Conservation (phyloP, 2,329 filamentous ascomycete genomes). For the Microascus cirrosus region DNA sequence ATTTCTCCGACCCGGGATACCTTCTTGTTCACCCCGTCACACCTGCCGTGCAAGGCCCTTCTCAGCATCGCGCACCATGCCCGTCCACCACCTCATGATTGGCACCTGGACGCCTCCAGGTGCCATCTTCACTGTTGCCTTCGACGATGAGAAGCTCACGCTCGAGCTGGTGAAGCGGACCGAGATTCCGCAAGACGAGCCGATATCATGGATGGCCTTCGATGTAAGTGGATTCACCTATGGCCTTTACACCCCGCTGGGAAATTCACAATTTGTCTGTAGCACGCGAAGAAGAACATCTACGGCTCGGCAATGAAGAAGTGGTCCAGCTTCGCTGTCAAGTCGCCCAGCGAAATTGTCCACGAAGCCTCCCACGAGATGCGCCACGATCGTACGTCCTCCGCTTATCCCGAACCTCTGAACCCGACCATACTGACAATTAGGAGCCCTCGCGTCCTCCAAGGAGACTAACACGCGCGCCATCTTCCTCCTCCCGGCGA, state of each 20-base stretch:
- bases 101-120: slow-evolving; percentile 86
- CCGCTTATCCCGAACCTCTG: neutral
- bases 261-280: slow-evolving; percentile 1
- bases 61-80: slow-evolving; percentile 37
- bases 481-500: slow-evolving; percentile 76
- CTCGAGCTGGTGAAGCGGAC: slow-evolving; percentile 70
- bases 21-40: neutral
- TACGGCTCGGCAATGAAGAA: slow-evolving; percentile 92
- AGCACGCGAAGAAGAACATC: slow-evolving; percentile 74
- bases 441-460: slow-evolving; percentile 53
- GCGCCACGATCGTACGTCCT: slow-evolving; percentile 56
- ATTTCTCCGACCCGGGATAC: neutral
- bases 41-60: neutral
- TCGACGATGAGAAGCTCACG: slow-evolving; percentile 70
- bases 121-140: slow-evolving; percentile 80
- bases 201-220: slow-evolving; percentile 91
- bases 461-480: slow-evolving; percentile 71
- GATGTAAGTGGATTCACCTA: slow-evolving; percentile 43
- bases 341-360: slow-evolving; percentile 62
- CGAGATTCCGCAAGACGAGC: slow-evolving; percentile 69
- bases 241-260: too few relatives aligned
- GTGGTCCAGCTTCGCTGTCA: slow-evolving; percentile 73
- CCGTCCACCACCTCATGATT: slow-evolving; percentile 78
- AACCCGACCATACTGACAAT: slow-evolving; percentile 3
- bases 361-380: slow-evolving; percentile 68